Percentiles rank a stretch among this genome's conserved stretches.
These are phyloP conservation scores for Leptographium flavum DNA, from an alignment of 2,329 filamentous ascomycete genomes.

Conservation along the genomic window DNA sequence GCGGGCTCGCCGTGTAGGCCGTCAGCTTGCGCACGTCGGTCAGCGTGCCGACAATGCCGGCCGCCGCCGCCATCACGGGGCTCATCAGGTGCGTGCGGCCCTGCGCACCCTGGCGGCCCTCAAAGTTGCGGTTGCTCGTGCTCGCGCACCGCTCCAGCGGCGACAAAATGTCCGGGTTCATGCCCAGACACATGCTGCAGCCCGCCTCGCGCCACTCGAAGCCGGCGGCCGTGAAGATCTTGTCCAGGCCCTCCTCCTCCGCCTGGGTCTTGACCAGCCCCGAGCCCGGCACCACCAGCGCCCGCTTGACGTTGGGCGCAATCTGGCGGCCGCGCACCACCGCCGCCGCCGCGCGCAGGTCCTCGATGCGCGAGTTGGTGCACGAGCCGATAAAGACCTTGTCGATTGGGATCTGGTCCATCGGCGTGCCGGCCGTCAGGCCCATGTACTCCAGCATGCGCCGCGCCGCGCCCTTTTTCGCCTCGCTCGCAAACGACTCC, in stretches of 20 bases:
- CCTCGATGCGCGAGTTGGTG: slow-evolving; percentile 94
- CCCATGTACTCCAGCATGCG: slow-evolving; percentile 96
- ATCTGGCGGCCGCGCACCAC: slow-evolving; percentile 81
- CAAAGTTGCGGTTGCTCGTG: slow-evolving; percentile 95
- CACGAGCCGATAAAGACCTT: slow-evolving; percentile 98
- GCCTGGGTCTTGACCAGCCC: slow-evolving; percentile 87
- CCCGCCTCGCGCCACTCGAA: slow-evolving; percentile 98
- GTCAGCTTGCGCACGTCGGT: slow-evolving; percentile 77
- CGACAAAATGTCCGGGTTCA: slow-evolving; percentile 95
- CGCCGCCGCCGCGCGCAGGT: slow-evolving; percentile 73
- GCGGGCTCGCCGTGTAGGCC: slow-evolving; percentile 40
- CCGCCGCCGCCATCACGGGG: slow-evolving; percentile 88
- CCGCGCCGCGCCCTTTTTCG: slow-evolving; percentile 66
- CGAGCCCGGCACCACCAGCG: slow-evolving; percentile 92
- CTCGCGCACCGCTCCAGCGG: slow-evolving; percentile 88
- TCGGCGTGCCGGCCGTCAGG: slow-evolving; percentile 66
- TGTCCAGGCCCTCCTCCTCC: slow-evolving; percentile 82
- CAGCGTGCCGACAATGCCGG: slow-evolving; percentile 79
- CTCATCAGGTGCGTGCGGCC: slow-evolving; percentile 94
- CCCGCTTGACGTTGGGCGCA: slow-evolving; percentile 77
- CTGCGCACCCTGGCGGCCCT: slow-evolving; percentile 84
- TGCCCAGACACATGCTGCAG: slow-evolving; percentile 97
- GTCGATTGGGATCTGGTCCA: slow-evolving; percentile 86
- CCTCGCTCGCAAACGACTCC: slow-evolving; percentile 66
- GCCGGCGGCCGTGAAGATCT: slow-evolving; percentile 80